These are phyloP conservation scores for Amborella trichopoda DNA, from an alignment of 164 flowering plant genomes.

Conservation along the genomic window DNA sequence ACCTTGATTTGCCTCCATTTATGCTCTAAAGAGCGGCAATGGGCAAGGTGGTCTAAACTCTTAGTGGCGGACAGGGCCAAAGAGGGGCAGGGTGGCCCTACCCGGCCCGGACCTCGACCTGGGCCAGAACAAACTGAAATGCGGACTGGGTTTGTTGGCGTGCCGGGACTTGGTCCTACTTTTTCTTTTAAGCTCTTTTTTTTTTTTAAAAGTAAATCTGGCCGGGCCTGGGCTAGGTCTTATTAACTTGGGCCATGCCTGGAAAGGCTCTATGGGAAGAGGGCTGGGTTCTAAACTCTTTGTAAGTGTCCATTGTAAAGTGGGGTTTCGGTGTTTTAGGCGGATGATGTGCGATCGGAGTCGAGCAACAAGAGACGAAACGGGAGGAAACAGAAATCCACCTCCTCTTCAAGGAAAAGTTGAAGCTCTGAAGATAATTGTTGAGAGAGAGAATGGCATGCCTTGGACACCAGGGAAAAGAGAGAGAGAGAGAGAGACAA, in stretches of 20 bases:
- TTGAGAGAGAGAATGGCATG: too few species aligned
- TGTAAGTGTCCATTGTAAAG: neutral
- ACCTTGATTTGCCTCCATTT: too few species aligned
- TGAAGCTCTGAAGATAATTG: too few species aligned
- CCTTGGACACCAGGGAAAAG: too few species aligned
- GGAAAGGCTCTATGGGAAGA: neutral
- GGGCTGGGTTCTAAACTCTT: neutral
- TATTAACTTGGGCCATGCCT: neutral
- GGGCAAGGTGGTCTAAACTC: too few species aligned
- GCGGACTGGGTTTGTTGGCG: neutral
- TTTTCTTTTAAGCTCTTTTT: neutral
- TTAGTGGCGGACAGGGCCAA: too few species aligned
- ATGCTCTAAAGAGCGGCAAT: too few species aligned
- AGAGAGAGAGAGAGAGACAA: too few species aligned
- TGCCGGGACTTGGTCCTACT: neutral
- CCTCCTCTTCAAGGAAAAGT: conserved; percentile 9
- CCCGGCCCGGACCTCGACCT: too few species aligned
- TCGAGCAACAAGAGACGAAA: conserved; percentile 16
- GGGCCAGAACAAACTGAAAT: too few species aligned
- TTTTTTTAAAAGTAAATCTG: neutral
- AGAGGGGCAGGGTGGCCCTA: too few species aligned
- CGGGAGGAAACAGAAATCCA: conserved; percentile 25
- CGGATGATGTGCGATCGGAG: conserved; percentile 14
- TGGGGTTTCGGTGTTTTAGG: conserved; percentile 16
- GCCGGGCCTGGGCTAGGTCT: neutral